phyloP scores from a whole-genome alignment of 345 rosid species.

The Eucalyptus pauciflora region DNA sequence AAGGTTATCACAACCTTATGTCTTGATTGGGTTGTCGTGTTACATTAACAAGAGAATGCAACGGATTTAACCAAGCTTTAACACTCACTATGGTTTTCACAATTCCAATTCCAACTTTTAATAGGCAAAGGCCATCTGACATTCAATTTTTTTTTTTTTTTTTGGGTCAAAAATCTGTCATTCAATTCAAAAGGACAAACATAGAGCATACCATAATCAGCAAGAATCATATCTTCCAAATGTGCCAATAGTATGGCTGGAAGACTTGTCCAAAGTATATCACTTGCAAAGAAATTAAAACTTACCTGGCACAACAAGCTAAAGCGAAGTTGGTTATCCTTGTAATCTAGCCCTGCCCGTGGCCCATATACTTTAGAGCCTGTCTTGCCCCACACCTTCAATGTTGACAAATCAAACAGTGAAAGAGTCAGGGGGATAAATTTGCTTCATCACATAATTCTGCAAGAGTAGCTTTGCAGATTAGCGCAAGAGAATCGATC shows the following conservation, averaged over 20 bases:
- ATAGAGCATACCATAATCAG: neutral
- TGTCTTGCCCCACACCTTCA: constrained; percentile 87
- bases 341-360: constrained; percentile 55
- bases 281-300: neutral
- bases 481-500: neutral
- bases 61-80: neutral
- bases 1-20: neutral
- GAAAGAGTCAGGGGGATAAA: neutral
- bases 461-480: neutral
- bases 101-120: neutral
- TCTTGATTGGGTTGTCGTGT: neutral
- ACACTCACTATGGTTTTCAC: neutral
- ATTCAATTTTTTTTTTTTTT: neutral
- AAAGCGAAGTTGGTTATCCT: constrained; percentile 81
- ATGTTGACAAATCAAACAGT: neutral
- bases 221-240: neutral
- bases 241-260: neutral
- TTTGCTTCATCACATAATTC: neutral
- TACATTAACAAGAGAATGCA: neutral
- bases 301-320: constrained; percentile 77
- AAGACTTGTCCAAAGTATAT: neutral
- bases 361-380: constrained; percentile 90
- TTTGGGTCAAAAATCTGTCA: neutral
- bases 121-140: neutral
- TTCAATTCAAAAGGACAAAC: neutral